Evolutionary conservation across 495 filamentous ascomycete species (phyloP).

Genomic region (Podospora pseudocomata): DNA sequence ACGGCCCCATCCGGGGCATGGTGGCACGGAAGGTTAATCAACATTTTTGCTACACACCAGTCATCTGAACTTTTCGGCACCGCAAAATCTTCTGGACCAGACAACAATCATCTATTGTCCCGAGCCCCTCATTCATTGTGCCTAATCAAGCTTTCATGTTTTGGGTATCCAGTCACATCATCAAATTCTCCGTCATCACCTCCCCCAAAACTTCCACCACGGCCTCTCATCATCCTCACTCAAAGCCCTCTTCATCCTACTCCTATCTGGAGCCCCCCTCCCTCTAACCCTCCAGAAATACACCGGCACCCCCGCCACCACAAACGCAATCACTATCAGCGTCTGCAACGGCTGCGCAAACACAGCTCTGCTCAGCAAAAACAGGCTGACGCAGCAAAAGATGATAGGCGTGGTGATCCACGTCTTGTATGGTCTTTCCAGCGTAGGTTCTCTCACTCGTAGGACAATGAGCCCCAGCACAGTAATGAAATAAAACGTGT

Average conservation of each 20-base stretch:
- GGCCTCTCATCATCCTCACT: constrained; percentile 22
- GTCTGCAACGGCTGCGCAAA: constrained; percentile 90
- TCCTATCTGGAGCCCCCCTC: constrained; percentile 51
- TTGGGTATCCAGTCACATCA: not conserved
- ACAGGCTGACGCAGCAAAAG: constrained; percentile 96
- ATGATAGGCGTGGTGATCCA: constrained; percentile 97
- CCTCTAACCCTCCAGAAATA: constrained; percentile 82
- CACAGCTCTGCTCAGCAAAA: constrained; percentile 79
- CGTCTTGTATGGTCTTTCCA: constrained; percentile 86
- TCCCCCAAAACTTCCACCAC: constrained; percentile 48
- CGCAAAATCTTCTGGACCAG: not conserved
- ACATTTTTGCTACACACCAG: not conserved
- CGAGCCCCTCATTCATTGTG: not conserved
- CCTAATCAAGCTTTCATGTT: not conserved
- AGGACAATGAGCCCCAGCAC: constrained; percentile 91
- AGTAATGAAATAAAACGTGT: constrained; percentile 94
- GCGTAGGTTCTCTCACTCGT: constrained; percentile 77
- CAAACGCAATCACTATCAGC: constrained; percentile 76
- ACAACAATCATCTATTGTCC: not conserved
- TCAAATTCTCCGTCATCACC: constrained; percentile 11
- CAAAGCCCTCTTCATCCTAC: constrained; percentile 34
- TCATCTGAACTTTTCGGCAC: not conserved
- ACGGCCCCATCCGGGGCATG: not conserved
- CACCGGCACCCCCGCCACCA: constrained; percentile 76
- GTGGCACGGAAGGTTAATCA: not conserved